These are phyloP conservation scores for Coemansia umbellata DNA, from an alignment of 192 early-diverging fungal genomes.

Conservation along the genomic window DNA sequence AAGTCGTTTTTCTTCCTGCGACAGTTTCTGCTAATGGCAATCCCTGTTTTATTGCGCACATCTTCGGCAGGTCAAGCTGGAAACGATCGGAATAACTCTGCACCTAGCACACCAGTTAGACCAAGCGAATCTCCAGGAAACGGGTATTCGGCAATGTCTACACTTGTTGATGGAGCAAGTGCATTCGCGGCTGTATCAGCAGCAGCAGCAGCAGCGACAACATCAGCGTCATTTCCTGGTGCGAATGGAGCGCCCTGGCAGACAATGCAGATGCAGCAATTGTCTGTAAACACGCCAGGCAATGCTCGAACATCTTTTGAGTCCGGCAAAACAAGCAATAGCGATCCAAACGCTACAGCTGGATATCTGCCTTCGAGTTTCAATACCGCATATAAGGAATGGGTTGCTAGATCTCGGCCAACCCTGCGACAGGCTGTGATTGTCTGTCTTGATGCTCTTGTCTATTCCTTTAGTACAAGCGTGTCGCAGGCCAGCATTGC, in stretches of 20 bases:
- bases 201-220: conserved; percentile 18
- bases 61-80: conserved; percentile 2
- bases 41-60: conserved; percentile 42
- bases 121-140: conserved; percentile 1
- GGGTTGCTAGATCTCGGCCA: conserved; percentile 13
- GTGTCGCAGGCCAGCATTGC: background rate
- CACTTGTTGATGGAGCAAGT: conserved; percentile 33
- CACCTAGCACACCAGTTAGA: background rate
- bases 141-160: conserved; percentile 17
- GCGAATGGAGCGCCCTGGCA: background rate
- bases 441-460: conserved; percentile 30
- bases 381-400: conserved; percentile 8
- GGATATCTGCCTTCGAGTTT: background rate
- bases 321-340: background rate
- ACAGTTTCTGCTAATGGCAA: conserved; percentile 38
- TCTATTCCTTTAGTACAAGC: conserved; percentile 8
- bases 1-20: conserved; percentile 41
- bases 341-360: background rate
- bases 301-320: conserved; percentile 8
- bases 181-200: conserved; percentile 45
- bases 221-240: too few species aligned
- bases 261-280: background rate
- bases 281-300: conserved; percentile 1
- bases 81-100: background rate
- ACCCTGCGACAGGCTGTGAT: conserved; percentile 18